Evolutionary conservation across 2,329 filamentous ascomycete genomes (phyloP).

Genomic region (Xylariomycetidae sp.): DNA sequence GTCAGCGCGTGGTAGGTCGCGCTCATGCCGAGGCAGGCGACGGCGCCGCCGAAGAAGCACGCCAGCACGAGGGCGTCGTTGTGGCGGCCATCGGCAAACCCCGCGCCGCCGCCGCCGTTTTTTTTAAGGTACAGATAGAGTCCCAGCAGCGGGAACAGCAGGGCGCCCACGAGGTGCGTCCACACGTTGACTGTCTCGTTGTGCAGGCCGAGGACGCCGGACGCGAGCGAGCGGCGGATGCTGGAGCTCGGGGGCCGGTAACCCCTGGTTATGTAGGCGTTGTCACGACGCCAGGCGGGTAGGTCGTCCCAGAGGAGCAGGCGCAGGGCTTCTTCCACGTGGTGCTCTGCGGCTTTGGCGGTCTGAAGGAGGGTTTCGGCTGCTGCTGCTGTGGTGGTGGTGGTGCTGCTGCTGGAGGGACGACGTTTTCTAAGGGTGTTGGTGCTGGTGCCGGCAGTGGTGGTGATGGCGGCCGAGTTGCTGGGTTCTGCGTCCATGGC

Average conservation of each 20-base stretch:
- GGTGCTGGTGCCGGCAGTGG: no score
- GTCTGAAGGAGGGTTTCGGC: not conserved
- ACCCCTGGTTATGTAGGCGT: slow-evolving; percentile 48
- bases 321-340: slow-evolving; percentile 34
- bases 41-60: slow-evolving; percentile 75
- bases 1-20: slow-evolving; percentile 79
- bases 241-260: slow-evolving; percentile 50
- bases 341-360: slow-evolving; percentile 30
- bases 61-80: slow-evolving; percentile 68
- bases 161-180: slow-evolving; percentile 61
- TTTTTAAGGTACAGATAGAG: slow-evolving; percentile 44
- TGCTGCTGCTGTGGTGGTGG: not conserved
- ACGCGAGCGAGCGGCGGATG: slow-evolving; percentile 41
- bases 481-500: no score
- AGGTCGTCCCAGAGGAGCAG: slow-evolving; percentile 56
- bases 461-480: no score
- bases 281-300: slow-evolving; percentile 56
- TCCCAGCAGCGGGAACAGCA: slow-evolving; percentile 50
- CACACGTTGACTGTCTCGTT: slow-evolving; percentile 62
- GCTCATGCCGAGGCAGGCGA: slow-evolving; percentile 72
- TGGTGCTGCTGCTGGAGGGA: not conserved
- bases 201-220: slow-evolving; percentile 45
- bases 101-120: no score
- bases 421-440: no score
- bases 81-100: slow-evolving; percentile 58